These are phyloP conservation scores for Pichia sp. DNA, from an alignment of 1,139 yeast species.

Conservation along the genomic window DNA sequence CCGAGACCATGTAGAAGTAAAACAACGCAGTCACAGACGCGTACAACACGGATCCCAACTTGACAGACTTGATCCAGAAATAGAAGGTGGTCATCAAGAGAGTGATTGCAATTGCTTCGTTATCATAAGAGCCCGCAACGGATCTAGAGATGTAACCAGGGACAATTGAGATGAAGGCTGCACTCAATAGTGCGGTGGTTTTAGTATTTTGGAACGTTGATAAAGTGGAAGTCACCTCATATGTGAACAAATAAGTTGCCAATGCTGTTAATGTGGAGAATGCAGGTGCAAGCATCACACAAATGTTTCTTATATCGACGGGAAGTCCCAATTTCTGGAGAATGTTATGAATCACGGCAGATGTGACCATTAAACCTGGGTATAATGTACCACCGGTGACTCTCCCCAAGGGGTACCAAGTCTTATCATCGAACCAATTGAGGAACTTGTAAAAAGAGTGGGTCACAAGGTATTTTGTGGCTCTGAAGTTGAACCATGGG, in stretches of 20 bases:
- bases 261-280: slow-evolving; percentile 91
- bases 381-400: slow-evolving; percentile 98
- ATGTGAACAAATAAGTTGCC: slow-evolving; percentile 84
- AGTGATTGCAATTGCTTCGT: slow-evolving; percentile 98
- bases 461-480: slow-evolving; percentile 80
- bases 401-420: slow-evolving; percentile 99
- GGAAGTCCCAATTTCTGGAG: slow-evolving; percentile 69
- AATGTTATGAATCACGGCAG: slow-evolving; percentile 79
- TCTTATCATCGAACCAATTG: slow-evolving; percentile 98
- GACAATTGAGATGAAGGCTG: slow-evolving; percentile 93
- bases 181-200: slow-evolving; percentile 86
- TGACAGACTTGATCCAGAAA: slow-evolving; percentile 92
- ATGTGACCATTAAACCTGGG: slow-evolving; percentile 98
- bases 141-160: slow-evolving; percentile 98
- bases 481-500: slow-evolving; percentile 98
- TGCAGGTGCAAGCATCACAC: slow-evolving; percentile 95
- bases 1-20: slow-evolving; percentile 98
- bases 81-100: slow-evolving; percentile 91
- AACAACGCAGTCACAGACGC: slow-evolving; percentile 80
- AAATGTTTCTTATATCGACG: slow-evolving; percentile 87
- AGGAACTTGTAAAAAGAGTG: slow-evolving; percentile 85
- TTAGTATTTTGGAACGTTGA: slow-evolving; percentile 19
- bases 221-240: slow-evolving; percentile 75
- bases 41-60: slow-evolving; percentile 81
- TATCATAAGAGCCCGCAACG: slow-evolving; percentile 98